These are phyloP conservation scores for Kwoniella sp. DNA, from an alignment of 768 basidiomycete species.

Conservation along the genomic window DNA sequence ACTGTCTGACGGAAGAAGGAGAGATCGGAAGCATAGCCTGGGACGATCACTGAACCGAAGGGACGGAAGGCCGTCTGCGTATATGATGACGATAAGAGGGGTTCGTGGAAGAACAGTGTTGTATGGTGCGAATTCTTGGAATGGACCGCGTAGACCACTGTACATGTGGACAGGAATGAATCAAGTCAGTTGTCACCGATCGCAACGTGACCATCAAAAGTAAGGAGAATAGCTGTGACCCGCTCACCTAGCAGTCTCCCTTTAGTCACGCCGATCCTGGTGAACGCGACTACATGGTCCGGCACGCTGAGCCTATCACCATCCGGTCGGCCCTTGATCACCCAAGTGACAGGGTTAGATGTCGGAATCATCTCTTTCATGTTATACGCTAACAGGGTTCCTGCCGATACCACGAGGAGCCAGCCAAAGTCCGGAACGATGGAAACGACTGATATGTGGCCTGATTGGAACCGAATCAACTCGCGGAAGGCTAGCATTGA, in stretches of 20 bases:
- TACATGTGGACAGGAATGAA: too few relatives aligned
- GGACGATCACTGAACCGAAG: constrained; percentile 36
- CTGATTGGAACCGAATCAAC: constrained; percentile 32
- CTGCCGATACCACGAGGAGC: constrained; percentile 39
- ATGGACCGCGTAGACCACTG: constrained; percentile 38
- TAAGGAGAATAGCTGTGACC: background rate
- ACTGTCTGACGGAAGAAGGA: constrained; percentile 49
- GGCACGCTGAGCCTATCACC: constrained; percentile 29
- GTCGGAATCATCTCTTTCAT: constrained; percentile 44
- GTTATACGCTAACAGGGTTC: constrained; percentile 31
- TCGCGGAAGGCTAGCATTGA: constrained; percentile 38
- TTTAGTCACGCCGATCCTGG: constrained; percentile 43
- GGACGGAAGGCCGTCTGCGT: constrained; percentile 26
- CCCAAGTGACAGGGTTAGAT: constrained; percentile 45
- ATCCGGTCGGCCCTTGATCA: constrained; percentile 14
- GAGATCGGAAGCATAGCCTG: constrained; percentile 46
- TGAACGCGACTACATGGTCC: constrained; percentile 36
- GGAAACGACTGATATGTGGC: constrained; percentile 31
- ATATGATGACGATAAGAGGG: constrained; percentile 20
- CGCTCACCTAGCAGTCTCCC: constrained; percentile 39
- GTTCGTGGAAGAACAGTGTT: constrained; percentile 40
- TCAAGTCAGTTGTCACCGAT: background rate
- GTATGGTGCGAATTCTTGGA: constrained; percentile 42
- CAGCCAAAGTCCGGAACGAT: constrained; percentile 46
- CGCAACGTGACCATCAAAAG: background rate